Base-by-base conservation (phyloP, 2,329 filamentous ascomycete species). In the Spiromastix sp. region DNA sequence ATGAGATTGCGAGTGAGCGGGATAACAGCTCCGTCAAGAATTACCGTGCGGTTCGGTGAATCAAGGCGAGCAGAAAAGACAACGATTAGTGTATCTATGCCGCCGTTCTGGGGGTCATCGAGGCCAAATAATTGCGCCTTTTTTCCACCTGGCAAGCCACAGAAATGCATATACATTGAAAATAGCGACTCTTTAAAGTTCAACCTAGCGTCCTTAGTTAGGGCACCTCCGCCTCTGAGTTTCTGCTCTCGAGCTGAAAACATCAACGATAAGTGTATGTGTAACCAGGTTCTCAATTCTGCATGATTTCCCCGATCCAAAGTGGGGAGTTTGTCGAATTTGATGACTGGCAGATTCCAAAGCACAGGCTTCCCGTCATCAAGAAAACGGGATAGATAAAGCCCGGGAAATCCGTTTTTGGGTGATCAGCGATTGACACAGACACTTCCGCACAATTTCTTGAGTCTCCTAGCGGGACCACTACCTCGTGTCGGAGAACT, bases 11-110 rank as follows among this genome's bases (percentile, higher is more conserved):
- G 20, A 7, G 45, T 51, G 19, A 58, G 36, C 4, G 52, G 48
- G 8, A 63, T 12, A 17, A 56, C 41, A 12, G 56, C 58, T 4
- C 50, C 49, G 38, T 63, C 48, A 19, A 51, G 39, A 15, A 48
- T 43, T 12, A 51, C 39, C 4, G 39, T 52, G 11, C 48, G 50
- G 28, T 52, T 51, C 12, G 47, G 41, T 2, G 50, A 24, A 36
- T 60, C 54, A 31, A 59, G 47, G 13, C 49, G 29, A 13, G 57
- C 21, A 16, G 35, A 32, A 11, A 48, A 49, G 2, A 48, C 45
- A 22, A 54, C 41, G 15, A 58, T 38, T 12, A 55, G 15, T 20
- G 48, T 33, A 11, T 51, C 41, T 15, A 46, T 13, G 4, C 40
- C 40, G 15, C 42, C 42, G 22, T 26, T 33, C 16, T 19, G 24